Base-by-base conservation (phyloP, 441 rosid species). In the Populus hybrid region DNA sequence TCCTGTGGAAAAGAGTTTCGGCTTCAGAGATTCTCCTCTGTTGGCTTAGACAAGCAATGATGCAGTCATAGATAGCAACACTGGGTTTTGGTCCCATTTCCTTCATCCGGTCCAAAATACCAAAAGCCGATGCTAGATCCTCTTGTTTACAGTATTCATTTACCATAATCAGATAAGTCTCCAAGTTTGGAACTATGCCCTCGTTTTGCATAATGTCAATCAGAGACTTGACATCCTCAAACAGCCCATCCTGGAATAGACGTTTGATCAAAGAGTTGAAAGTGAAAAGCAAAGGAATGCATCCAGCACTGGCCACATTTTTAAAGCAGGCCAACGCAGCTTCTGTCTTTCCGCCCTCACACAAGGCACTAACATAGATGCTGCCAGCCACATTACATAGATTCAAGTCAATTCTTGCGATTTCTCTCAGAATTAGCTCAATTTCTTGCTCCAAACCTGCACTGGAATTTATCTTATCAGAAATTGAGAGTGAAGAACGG, bases 211-310 rank as follows among this genome's bases (percentile, higher is more conserved):
- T 83, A 34, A 76, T 71, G 80, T 78, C 78, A 81, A 87, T 59
- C 5, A 89, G 38, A 35, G 84, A 79, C 10, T 81, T 71, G 21
- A 85, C 89, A 72, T 82, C 86, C 68, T 82, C 77, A 76, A 84
- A 80, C 57, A 38, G 57, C 36, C 88, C 84, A 26, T 85, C 86
- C 79, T 81, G 79, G 77, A 73, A 85, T 30, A 87, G 83, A 79
- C 89, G 81, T 80, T 85, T 89, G 42, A 88, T 74, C 85, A 92
- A 75, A 30, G 92, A 89, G 74, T 89, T 89, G 84, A 82, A 88
- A 32, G 91, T 84, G 75, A 87, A 88, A 38, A 77, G 81, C 64
- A 82, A 84, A 23, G 90, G 97, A 46, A 35, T 81, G 80, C 89
- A 87, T 65, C 91, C 92, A 28, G 82, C 77, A 72, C 71, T 82